A percentile compares a stretch with the other conserved stretches of the same genome.
phyloP scores from a whole-genome alignment of 306 rosid genomes.

The Inga oerstediana region DNA sequence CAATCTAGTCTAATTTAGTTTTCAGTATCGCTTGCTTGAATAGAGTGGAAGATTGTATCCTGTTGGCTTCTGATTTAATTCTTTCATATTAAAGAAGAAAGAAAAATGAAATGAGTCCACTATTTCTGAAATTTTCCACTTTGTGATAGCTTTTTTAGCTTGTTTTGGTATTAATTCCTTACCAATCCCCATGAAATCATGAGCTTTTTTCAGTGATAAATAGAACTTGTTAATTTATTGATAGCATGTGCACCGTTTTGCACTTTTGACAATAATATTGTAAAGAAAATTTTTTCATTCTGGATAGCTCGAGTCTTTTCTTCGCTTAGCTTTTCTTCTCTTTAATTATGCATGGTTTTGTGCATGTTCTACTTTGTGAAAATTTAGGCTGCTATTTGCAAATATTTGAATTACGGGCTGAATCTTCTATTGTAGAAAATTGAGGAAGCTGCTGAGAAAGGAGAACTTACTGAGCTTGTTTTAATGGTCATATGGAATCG shows the following conservation, averaged over 20 bases:
- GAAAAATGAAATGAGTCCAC: conserved; percentile 2
- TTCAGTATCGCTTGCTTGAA: background rate
- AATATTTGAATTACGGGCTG: conserved; percentile 10
- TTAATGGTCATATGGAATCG: conserved; percentile 96
- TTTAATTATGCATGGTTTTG: conserved; percentile 6
- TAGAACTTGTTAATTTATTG: conserved; percentile 13
- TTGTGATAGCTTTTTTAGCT: background rate
- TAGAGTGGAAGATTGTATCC: background rate
- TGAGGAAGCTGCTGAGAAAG: conserved; percentile 94
- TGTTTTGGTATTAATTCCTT: background rate
- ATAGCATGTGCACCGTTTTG: background rate
- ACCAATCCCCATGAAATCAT: conserved; percentile 16
- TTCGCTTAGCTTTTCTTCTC: background rate
- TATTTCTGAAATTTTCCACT: conserved; percentile 8
- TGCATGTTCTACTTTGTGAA: background rate
- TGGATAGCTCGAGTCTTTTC: background rate
- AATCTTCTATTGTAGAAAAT: conserved; percentile 63
- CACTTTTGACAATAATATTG: background rate
- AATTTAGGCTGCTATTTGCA: background rate
- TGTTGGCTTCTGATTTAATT: conserved; percentile 18
- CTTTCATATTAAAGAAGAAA: background rate
- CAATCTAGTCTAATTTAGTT: background rate
- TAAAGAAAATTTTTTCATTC: background rate
- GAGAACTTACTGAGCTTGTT: conserved; percentile 92
- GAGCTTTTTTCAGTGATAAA: conserved; percentile 5